Evolutionary conservation across 2,329 filamentous ascomycete species (phyloP).

Genomic region (Sporothrix variecibatus): DNA sequence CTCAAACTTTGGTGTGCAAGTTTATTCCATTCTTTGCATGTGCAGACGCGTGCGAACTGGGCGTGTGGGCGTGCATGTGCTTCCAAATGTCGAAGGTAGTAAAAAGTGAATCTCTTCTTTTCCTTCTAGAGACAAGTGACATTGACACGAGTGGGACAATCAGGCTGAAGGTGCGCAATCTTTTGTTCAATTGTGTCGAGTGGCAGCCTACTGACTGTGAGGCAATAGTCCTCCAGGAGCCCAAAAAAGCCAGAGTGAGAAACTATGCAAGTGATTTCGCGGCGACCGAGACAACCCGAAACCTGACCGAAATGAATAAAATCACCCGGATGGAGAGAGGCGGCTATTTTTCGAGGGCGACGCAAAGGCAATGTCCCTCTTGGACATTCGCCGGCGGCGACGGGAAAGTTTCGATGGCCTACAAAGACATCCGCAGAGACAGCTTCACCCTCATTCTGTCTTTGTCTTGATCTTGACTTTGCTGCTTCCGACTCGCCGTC

Average conservation of each 20-base stretch:
- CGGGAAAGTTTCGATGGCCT: background rate
- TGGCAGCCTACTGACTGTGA: background rate
- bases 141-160: background rate
- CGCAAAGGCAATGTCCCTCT: background rate
- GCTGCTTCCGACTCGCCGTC: background rate
- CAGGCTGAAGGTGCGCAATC: background rate
- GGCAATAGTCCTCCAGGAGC: background rate
- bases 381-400: background rate
- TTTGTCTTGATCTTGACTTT: background rate
- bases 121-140: background rate
- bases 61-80: background rate
- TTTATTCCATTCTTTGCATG: background rate
- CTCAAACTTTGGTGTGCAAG: background rate
- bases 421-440: background rate
- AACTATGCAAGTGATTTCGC: background rate
- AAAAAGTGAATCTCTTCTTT: background rate
- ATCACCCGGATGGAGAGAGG: background rate
- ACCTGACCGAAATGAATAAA: background rate
- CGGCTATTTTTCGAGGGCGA: background rate
- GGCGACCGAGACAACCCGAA: conserved; percentile 22
- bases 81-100: background rate
- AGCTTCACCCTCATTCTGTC: background rate
- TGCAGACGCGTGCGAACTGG: background rate
- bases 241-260: background rate
- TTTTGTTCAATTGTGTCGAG: background rate